Base-by-base conservation (phyloP, 805 yeast species). In the Lipomyces yamadae region DNA sequence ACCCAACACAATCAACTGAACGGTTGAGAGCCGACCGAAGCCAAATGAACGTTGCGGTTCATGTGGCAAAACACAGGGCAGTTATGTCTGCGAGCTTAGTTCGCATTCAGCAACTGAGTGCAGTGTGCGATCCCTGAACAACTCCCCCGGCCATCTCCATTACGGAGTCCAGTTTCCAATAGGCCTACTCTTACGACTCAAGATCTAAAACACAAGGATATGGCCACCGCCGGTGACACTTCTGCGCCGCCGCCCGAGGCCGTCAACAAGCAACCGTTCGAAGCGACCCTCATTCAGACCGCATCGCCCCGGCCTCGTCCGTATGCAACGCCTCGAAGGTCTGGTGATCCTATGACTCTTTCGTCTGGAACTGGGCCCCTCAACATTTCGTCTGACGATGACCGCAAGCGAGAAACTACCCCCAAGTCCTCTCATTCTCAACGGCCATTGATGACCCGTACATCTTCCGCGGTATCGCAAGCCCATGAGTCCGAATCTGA, bases 321-420 rank as follows among this genome's bases (percentile, higher is more conserved):
- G 5, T 11, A 29, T 15, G n/a, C 55, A 52, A 29, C 33, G 34
- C 55, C 55, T 3, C 55, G 55, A 29, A 32, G 55, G 10, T 10
- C 10, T 15, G 55, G 15, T 52, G 55, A 52, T 52, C 34, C 55
- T 56, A 11, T 2, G 85, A 81, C 48, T 83, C 48, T 35, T 56
- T 13, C 54, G 5, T n/a, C 59, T 10, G 48, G 42, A 13, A 10
- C 42, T 10, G 59, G 30, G 24, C 59, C 59, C 32, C 55, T 56
- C 24, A 24, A 56, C 59, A 29, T 39, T 56, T 32, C 59, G 15
- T 56, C 59, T 8, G 33, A 29, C n/a, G 59, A 56, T 2, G 59
- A 56, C 54, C 37, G 37, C 32, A n/a, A 15, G 32, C 29, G 15
- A 56, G 29, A 29, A 18, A 1, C 4, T 11, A 15, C 35, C 6